These are phyloP conservation scores for Sporothrix brasiliensis DNA, from an alignment of 2,329 filamentous ascomycete genomes.

Conservation along the genomic window DNA sequence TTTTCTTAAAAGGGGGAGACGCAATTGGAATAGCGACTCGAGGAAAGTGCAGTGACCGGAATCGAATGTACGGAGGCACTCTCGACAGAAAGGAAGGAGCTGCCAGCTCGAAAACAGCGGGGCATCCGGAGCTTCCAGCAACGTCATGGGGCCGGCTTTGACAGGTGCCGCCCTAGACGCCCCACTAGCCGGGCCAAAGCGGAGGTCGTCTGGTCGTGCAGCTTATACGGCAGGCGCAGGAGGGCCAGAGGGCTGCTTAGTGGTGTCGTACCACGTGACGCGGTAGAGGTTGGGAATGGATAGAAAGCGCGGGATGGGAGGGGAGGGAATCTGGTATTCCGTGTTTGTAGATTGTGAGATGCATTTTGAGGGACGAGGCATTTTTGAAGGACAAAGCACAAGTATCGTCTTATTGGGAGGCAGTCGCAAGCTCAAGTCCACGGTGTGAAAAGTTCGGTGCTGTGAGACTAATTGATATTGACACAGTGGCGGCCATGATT, in stretches of 20 bases:
- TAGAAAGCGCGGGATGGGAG: background rate
- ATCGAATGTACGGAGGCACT: background rate
- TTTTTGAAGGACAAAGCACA: too few species aligned
- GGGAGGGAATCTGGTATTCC: too few species aligned
- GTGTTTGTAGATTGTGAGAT: too few species aligned
- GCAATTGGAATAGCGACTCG: background rate
- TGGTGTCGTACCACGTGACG: too few species aligned
- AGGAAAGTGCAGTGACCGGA: too few species aligned
- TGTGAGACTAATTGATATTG: too few species aligned
- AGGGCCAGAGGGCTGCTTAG: background rate
- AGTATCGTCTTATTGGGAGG: too few species aligned
- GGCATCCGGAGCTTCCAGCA: slow-evolving; percentile 19
- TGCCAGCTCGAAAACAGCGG: slow-evolving; percentile 11
- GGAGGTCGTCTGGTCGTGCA: slow-evolving; percentile 17
- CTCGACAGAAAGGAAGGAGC: slow-evolving; percentile 5
- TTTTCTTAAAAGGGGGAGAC: background rate
- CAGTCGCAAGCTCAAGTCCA: too few species aligned
- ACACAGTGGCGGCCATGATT: too few species aligned
- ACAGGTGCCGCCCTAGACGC: background rate
- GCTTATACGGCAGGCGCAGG: slow-evolving; percentile 15
- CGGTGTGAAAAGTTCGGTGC: too few species aligned
- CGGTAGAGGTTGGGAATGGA: background rate
- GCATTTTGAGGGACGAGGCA: too few species aligned
- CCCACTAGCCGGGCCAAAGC: slow-evolving; percentile 15
- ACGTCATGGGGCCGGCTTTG: slow-evolving; percentile 16